phyloP scores from a whole-genome alignment of 2,329 filamentous ascomycete species.

The Beauveria caledonica region DNA sequence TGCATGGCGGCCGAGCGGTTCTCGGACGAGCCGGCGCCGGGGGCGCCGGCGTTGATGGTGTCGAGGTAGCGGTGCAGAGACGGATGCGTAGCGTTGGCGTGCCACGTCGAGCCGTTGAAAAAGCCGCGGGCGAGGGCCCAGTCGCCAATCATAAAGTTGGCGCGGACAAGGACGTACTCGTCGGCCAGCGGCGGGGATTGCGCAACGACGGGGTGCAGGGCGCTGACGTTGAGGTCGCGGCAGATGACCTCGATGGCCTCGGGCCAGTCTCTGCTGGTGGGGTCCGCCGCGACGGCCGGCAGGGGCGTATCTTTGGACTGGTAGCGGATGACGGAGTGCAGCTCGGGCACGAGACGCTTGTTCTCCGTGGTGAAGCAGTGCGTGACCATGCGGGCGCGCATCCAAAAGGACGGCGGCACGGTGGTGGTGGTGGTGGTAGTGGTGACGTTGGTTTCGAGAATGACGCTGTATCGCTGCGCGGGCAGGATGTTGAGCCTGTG shows the following conservation, averaged over 20 bases:
- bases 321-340: slow-evolving; percentile 26
- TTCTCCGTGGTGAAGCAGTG: slow-evolving; percentile 31
- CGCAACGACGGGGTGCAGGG: slow-evolving; percentile 30
- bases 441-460: slow-evolving; percentile 53
- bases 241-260: slow-evolving; percentile 40
- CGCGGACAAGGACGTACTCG: slow-evolving; percentile 36
- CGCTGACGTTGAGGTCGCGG: slow-evolving; percentile 43
- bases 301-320: neutral
- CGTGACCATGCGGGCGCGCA: slow-evolving; percentile 44
- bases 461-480: slow-evolving; percentile 62
- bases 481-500: slow-evolving; percentile 58
- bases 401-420: slow-evolving; percentile 42
- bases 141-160: slow-evolving; percentile 47
- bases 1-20: slow-evolving; percentile 15
- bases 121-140: slow-evolving; percentile 46
- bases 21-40: neutral
- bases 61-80: slow-evolving; percentile 29
- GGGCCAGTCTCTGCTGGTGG: slow-evolving; percentile 39
- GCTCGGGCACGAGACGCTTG: slow-evolving; percentile 21
- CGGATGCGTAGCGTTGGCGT: slow-evolving; percentile 27
- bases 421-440: slow-evolving; percentile 30
- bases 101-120: slow-evolving; percentile 45
- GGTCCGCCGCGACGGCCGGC: slow-evolving; percentile 13
- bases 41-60: neutral
- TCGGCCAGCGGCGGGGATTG: slow-evolving; percentile 31